Base-by-base conservation (phyloP, 495 filamentous ascomycete genomes). In the Neurospora sp. region DNA sequence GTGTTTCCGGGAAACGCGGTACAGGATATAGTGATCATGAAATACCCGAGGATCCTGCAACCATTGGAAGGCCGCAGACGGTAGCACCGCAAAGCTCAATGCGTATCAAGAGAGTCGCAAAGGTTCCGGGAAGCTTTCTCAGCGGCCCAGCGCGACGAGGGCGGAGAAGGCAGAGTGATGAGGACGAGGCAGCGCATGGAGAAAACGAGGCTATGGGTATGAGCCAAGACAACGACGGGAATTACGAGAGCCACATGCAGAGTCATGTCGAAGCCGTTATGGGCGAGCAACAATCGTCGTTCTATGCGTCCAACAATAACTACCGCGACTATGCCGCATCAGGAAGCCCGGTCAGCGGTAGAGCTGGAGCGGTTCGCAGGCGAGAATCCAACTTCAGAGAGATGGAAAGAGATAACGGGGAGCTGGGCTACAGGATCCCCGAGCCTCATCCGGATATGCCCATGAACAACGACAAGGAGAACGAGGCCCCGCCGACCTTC, bases 401-500 rank as follows among this genome's bases (percentile, higher is more conserved):
- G 53, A 2, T 70, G 27, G 73, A 72, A 10, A 73, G 72, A 18
- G 65, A 69, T 18, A 76, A 77, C 68, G 70, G 71, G 41, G 80
- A 80, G 20, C 72, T 79, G 8, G 81, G 86, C 6, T 93, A 89
- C 82, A 91, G 87, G 72, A 83, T 92, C n/a, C 90, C 90, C 27
- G 85, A 87, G 18, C 84, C 89, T 35, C 85, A 86, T 14, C 78
- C 85, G 2, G 79, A 83, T 47, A 72, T 93, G 39, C 89, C 90
- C 9, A 88, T 89, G 3, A 77, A 80, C 38, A 84, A 88, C 68
- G 91, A 94, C 79, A 91, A 96, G 78, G 93, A 96, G 78, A 96
- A 96, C 79, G 91, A 94, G 70, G 88, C 88, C 9, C 92, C 91
- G 9, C 88, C 91, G 27, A 91, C 91, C 0, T 93, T 93, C 84